These are phyloP conservation scores for Calendula officinalis DNA, from an alignment of 129 eudicot genomes.

Conservation along the genomic window DNA sequence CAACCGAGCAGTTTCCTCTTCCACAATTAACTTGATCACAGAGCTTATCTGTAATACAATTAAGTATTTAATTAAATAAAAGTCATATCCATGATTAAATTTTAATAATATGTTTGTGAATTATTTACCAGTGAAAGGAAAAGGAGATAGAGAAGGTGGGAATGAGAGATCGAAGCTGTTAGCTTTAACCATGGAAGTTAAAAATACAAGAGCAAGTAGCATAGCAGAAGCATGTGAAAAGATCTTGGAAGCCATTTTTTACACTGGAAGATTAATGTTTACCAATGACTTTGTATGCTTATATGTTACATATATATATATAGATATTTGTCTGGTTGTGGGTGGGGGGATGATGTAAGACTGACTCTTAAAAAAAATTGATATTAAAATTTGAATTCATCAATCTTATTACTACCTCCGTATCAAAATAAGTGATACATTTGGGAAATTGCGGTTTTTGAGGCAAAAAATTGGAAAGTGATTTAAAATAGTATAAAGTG, in stretches of 20 bases:
- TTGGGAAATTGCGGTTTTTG: too few species aligned
- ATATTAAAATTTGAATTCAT: background rate
- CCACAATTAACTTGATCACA: slow-evolving; percentile 73
- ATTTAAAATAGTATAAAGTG: too few species aligned
- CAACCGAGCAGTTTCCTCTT: slow-evolving; percentile 62
- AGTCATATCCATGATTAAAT: too few species aligned
- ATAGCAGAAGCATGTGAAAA: slow-evolving; percentile 25
- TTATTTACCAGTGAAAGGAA: slow-evolving; percentile 36
- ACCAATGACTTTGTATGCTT: slow-evolving; percentile 1
- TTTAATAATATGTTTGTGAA: background rate
- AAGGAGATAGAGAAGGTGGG: slow-evolving; percentile 32
- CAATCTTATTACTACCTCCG: too few species aligned
- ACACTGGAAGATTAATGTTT: slow-evolving; percentile 11
- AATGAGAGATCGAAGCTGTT: slow-evolving; percentile 19
- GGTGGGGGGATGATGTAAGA: too few species aligned
- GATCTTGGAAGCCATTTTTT: slow-evolving; percentile 23
- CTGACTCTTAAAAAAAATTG: too few species aligned
- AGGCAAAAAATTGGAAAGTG: too few species aligned
- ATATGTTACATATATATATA: background rate
- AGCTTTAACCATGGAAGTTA: slow-evolving; percentile 14
- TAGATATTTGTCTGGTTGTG: background rate
- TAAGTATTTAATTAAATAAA: too few species aligned
- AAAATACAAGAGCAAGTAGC: slow-evolving; percentile 14
- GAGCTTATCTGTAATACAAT: slow-evolving; percentile 30
- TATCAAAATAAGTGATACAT: too few species aligned